Evolutionary conservation across 2,329 filamentous ascomycete species (phyloP).

Genomic region (Plectosphaerella plurivora): DNA sequence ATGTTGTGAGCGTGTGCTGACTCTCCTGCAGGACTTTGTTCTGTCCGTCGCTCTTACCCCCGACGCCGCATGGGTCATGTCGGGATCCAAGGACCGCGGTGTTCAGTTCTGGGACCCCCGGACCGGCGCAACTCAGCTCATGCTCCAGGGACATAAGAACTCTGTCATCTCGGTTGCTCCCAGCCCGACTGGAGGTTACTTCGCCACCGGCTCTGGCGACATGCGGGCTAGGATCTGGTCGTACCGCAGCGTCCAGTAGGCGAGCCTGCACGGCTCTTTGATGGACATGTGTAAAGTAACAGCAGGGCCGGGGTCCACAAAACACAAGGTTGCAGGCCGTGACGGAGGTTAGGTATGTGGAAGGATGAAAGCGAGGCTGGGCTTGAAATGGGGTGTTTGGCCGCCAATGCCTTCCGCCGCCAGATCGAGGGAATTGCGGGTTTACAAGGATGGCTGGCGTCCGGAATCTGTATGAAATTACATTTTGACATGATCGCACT

Average conservation of each 20-base stretch:
- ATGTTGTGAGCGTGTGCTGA: constrained; percentile 17
- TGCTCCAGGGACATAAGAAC: constrained; percentile 99
- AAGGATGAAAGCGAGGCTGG: too few species aligned
- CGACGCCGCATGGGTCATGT: constrained; percentile 92
- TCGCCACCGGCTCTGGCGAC: constrained; percentile 94
- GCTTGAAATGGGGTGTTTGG: too few species aligned
- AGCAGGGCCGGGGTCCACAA: not conserved
- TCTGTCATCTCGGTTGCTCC: constrained; percentile 97
- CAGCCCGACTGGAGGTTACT: constrained; percentile 80
- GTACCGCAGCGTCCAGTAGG: constrained; percentile 44
- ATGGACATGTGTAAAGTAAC: not conserved
- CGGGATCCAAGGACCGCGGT: constrained; percentile 92
- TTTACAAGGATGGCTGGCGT: too few species aligned
- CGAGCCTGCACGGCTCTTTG: not conserved
- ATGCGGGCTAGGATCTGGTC: constrained; percentile 98
- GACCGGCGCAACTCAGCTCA: constrained; percentile 90
- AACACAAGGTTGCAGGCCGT: not conserved
- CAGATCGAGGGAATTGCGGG: too few species aligned
- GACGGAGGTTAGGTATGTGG: too few species aligned
- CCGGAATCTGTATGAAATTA: too few species aligned
- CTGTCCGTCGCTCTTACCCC: constrained; percentile 93
- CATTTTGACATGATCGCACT: too few species aligned
- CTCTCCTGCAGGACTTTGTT: constrained; percentile 73
- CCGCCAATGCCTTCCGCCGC: too few species aligned
- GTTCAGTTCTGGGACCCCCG: constrained; percentile 98